Evolutionary conservation across 2,329 filamentous ascomycete genomes (phyloP).

Genomic region (Trichoderma citrinoviride): DNA sequence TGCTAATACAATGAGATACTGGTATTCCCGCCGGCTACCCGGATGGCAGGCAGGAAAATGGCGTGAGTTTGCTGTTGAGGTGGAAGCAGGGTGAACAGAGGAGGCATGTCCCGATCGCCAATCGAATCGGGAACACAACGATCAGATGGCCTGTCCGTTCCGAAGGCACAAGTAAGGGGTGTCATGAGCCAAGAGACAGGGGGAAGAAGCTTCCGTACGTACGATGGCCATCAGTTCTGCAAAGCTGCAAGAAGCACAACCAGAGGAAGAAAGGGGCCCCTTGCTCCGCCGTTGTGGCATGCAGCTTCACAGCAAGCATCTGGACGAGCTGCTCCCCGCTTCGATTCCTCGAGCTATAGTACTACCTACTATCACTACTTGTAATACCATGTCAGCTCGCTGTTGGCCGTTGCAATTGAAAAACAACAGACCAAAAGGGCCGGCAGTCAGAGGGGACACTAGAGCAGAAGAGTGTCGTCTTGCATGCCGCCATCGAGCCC

Average conservation of each 20-base stretch:
- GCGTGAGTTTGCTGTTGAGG: not conserved
- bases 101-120: not conserved
- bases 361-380: too few relatives aligned
- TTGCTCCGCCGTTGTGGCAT: not conserved
- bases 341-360: not conserved
- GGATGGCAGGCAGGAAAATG: not conserved
- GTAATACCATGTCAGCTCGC: not conserved
- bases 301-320: not conserved
- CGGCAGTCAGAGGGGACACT: not conserved
- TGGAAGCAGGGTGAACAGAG: not conserved
- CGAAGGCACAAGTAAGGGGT: not conserved
- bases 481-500: not conserved
- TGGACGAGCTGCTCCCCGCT: not conserved
- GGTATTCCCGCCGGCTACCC: not conserved
- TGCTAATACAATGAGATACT: constrained; percentile 3
- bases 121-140: not conserved
- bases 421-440: not conserved
- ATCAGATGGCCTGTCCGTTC: not conserved
- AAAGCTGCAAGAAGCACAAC: too few relatives aligned
- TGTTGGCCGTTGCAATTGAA: not conserved
- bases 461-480: not conserved
- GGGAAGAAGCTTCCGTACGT: not conserved
- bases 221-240: not conserved
- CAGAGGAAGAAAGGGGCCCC: not conserved
- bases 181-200: constrained; percentile 9